Evolutionary conservation across 2,329 filamentous ascomycete genomes (phyloP).

Genomic region (Monilinia fructicola): DNA sequence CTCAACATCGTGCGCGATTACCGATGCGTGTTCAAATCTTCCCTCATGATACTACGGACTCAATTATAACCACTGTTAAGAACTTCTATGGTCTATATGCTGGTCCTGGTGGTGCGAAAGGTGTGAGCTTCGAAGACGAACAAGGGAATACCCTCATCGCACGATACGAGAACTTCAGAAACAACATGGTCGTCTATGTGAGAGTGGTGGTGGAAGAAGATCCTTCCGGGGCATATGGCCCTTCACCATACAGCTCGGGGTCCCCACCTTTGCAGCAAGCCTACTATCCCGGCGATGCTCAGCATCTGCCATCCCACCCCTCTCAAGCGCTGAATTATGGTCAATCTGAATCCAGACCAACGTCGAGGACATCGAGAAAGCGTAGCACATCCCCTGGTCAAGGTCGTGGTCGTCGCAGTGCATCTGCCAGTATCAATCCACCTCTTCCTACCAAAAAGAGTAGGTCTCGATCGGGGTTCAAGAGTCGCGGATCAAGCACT

Average conservation of each 20-base stretch:
- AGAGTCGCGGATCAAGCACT: conserved; percentile 62
- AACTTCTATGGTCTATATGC: conserved; percentile 98
- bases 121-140: conserved; percentile 93
- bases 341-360: conserved; percentile 64
- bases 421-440: conserved; percentile 61
- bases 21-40: conserved; percentile 90
- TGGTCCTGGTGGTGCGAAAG: conserved; percentile 64
- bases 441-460: conserved; percentile 57
- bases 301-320: conserved; percentile 58
- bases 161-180: conserved; percentile 89
- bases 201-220: conserved; percentile 73
- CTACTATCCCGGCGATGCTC: conserved; percentile 60
- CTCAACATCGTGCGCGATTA: conserved; percentile 69
- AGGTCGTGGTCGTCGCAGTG: conserved; percentile 71
- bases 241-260: conserved; percentile 53
- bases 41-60: conserved; percentile 93
- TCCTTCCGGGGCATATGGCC: conserved; percentile 49
- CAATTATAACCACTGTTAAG: conserved; percentile 96
- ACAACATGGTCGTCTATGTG: conserved; percentile 92
- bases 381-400: conserved; percentile 75
- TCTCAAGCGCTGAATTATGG: conserved; percentile 53
- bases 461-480: conserved; percentile 64
- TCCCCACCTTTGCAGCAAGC: conserved; percentile 52
- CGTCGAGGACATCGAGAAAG: conserved; percentile 68
- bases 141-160: conserved; percentile 89